phyloP scores from a whole-genome alignment of 495 filamentous ascomycete species.

The Saxophila tyrrhenica region DNA sequence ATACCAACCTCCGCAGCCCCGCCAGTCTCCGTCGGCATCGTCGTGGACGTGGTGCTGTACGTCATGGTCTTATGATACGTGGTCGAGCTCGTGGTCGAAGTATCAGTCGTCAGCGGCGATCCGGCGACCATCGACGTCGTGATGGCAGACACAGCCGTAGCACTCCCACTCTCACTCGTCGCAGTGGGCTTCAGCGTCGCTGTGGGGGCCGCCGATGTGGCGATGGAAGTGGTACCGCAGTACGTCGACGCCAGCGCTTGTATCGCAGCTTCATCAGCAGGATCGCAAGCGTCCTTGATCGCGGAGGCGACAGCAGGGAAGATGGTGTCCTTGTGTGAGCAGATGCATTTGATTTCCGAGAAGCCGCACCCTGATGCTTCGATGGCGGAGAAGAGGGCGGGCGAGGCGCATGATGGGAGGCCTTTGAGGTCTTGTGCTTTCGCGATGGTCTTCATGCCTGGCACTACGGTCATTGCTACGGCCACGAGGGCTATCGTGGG shows the following conservation, averaged over 20 bases:
- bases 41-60: background rate
- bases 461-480: background rate
- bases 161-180: background rate
- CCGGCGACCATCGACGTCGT: background rate
- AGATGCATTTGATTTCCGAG: constrained; percentile 13
- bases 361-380: constrained; percentile 9
- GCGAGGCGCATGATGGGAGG: constrained; percentile 13
- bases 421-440: background rate
- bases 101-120: background rate
- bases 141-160: background rate
- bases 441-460: background rate
- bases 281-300: constrained; percentile 4
- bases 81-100: background rate
- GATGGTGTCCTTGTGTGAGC: constrained; percentile 3
- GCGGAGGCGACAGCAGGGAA: background rate
- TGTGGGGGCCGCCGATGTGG: background rate
- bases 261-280: constrained; percentile 6
- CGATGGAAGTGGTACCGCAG: background rate
- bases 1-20: background rate
- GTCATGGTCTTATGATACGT: background rate
- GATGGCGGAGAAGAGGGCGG: constrained; percentile 8
- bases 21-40: background rate
- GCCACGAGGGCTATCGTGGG: background rate
- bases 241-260: constrained; percentile 10
- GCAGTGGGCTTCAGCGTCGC: background rate